phyloP scores from a whole-genome alignment of 108 stramenopile genomes.

The Cyclotella choctawhatcheeana region DNA sequence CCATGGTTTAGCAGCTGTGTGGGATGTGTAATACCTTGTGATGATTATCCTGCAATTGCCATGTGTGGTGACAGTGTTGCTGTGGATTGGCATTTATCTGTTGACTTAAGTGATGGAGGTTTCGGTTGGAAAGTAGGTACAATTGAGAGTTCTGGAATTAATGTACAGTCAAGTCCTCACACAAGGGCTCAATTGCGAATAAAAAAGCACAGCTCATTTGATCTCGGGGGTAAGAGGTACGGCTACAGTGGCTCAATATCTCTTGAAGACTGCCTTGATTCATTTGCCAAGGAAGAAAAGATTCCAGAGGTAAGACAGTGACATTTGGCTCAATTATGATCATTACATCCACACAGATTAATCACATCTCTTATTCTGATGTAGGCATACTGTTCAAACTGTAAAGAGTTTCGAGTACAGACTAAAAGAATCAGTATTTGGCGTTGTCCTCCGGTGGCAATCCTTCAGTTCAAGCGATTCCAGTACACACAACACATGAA shows the following conservation, averaged over 20 bases:
- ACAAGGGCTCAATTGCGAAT: constrained; percentile 47
- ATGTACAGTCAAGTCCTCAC: constrained; percentile 33
- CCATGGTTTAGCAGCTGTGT: constrained; percentile 89
- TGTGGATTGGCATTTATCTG: constrained; percentile 90
- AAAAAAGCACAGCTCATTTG: constrained; percentile 75
- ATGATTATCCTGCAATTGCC: constrained; percentile 74
- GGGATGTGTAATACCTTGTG: constrained; percentile 86
- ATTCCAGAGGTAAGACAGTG: constrained; percentile 72
- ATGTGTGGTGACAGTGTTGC: constrained; percentile 85
- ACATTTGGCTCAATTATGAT: not conserved
- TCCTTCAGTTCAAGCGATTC: constrained; percentile 97
- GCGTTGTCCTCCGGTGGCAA: constrained; percentile 92
- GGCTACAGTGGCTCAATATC: constrained; percentile 74
- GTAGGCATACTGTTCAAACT: constrained; percentile 86
- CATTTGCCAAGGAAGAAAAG: constrained; percentile 87
- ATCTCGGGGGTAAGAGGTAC: constrained; percentile 52
- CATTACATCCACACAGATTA: not conserved
- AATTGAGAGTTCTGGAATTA: constrained; percentile 26
- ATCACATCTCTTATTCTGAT: not conserved
- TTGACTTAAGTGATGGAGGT: constrained; percentile 75
- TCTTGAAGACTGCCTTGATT: constrained; percentile 85
- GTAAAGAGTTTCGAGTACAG: constrained; percentile 89
- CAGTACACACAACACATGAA: constrained; percentile 89
- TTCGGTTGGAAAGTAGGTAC: constrained; percentile 69
- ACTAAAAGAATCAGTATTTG: constrained; percentile 91